Base-by-base conservation (phyloP, 306 rosid species). In the Quercus glauca region DNA sequence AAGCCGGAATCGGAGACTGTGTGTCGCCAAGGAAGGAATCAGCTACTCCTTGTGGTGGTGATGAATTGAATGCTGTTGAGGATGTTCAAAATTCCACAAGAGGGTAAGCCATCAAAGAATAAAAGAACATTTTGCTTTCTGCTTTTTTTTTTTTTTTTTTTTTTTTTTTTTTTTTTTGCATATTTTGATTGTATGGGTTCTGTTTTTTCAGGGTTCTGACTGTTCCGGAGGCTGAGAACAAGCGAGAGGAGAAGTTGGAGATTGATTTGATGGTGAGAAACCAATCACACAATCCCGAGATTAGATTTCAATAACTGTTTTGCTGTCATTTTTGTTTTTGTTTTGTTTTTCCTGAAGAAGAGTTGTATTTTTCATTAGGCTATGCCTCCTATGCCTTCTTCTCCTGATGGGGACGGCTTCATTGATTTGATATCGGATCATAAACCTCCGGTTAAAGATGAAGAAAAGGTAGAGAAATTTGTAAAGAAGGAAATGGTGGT, bases 261-360 rank as follows among this genome's bases (percentile, higher is more conserved):
- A 86, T 92, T 72, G 97, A 90, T 84, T 84, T 89, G 84, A 90
- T 87, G 97, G 97, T 92, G 85, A 89, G 90, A 55, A 71, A 77
- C 67, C 60, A 11, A 71, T 71, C 71, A 69, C 69, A 63, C 58
- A 15, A 3, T 35, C 45, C 84, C 85, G 26, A 14, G 2, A 51
- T 80, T 87, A 17, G 55, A 65, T 72, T 87, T 77, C 56, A 26
- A 3, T 73, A 77, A 21, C 52, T 71, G 26, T 61, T 81, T 68
- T 76, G 18, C 71, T 79, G 77, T 76, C 77, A 74, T 57, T 21
- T 10, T 20, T 41, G 11, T 65, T 49, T 41, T 37, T 37, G 2
- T 85, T 64, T 60, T 21, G 4, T 7, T 65, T 45, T 83, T 59
- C 56, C 82, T 90, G 73, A 85, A 71, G 63, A 45, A 25, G 23